Evolutionary conservation across 208 protist species (phyloP), one percentile per base, ranked within the genome.

Genomic region (Wallacemonas collosoma): DNA sequence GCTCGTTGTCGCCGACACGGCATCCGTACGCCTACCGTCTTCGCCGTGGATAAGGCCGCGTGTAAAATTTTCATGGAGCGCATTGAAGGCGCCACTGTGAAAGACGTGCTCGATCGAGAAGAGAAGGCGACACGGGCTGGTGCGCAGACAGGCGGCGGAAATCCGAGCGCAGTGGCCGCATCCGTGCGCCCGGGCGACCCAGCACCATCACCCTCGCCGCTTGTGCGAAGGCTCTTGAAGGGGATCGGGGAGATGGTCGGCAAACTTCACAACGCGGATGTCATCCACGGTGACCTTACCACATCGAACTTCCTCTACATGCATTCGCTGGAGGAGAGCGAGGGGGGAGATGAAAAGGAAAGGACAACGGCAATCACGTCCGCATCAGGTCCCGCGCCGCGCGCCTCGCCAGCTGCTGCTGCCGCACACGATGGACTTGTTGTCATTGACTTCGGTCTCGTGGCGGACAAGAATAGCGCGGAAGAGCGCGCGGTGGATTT

Each of bases 401-500:
- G 45, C 8, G 6, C 45, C 12, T 50, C 40, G 9, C 3, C 60
- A 8, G 7, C 41, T 3, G 43, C 60, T 8, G 60, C 6, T 6
- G 9, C 61, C 0, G 60, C 60, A 3, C 60, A 65, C 17, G 60
- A 65, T 65, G 60, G 60, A 8, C 60, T 97, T 35, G 85, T 97
- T 8, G 83, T 99, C 12, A 97, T 99, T 47, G 98, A 99, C 79
- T 99, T 99, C 86, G 98, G 98, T 5, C 85, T 99, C 2, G 91
- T 94, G 40, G 96, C 81, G 63, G 76, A 94, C 14, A 96, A 97
- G 60, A 87, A 68, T 36, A 85, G 79, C 38, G 69, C 76, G 0
- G 98, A 99, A 83, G 98, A 99, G 74, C 96, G 97, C 39, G 98
- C 98, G 1, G 98, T 99, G 0, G 98, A 99, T 77, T 80, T 99